Evolutionary conservation across 208 protist species (phyloP), one percentile per base, ranked within the genome.

Genomic region (Lotmaria passim): DNA sequence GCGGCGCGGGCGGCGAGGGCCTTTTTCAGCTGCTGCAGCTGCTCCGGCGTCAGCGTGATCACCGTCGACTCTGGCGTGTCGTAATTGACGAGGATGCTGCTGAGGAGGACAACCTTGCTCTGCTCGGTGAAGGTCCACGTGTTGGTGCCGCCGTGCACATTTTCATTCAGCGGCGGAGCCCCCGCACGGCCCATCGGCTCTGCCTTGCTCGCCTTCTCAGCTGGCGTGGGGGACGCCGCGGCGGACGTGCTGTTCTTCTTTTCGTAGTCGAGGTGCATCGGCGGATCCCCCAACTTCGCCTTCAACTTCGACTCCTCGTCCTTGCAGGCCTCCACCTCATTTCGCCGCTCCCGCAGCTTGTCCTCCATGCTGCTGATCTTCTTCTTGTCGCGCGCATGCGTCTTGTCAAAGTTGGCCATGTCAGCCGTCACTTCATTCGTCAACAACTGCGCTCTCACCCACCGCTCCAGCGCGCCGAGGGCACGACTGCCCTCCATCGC

Each of bases 401-500:
- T 34, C 38, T 64, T 44, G 11, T 72, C 56, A 44, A 46, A 72
- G 44, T 64, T 33, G 17, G 39, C 48, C 15, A 72, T 64, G 56
- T 72, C 43, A 14, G 60, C 66, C 12, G 38, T 65, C 24, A 73
- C 73, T 47, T 69, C 73, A n/a, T 66, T 60, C 23, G 73, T 80
- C 7, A 46, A 73, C 5, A 82, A 52, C 55, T 84, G 78, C 12
- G 75, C 75, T 3, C 56, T 53, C 4, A 89, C 83, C 83, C 83
- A 89, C 26, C 73, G 77, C 59, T 86, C 72, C 59, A 89, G 55
- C 15, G 75, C 78, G 15, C 80, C 79, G 23, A 89, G 60, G 19
- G 80, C 79, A 14, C 75, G 74, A 50, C 83, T 86, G 17, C 80
- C 81, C 41, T 75, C 76, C 71, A 86, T 83, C 15, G 83, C 78